phyloP scores from a whole-genome alignment of 805 yeast species.

The Spathaspora girioi region DNA sequence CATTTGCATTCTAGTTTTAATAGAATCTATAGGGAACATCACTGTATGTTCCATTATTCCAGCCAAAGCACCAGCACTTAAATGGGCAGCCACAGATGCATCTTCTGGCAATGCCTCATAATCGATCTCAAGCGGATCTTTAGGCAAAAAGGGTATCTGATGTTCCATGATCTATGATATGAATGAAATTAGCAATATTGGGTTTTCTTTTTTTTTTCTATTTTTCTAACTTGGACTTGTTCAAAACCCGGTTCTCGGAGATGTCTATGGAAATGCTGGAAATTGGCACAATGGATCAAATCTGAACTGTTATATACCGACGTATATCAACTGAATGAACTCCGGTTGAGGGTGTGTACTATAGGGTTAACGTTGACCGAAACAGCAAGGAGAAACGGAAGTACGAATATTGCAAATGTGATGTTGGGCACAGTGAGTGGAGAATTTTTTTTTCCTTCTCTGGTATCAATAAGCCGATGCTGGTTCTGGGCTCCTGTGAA shows the following conservation, averaged over 20 bases:
- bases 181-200: not conserved
- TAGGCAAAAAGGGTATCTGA: conserved; percentile 17
- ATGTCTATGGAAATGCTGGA: not conserved
- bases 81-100: conserved; percentile 78
- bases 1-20: conserved; percentile 92
- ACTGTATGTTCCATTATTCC: conserved; percentile 98
- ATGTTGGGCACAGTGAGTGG: not conserved
- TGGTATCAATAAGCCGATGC: not conserved
- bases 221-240: not conserved
- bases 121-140: conserved; percentile 58
- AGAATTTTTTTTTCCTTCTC: not conserved
- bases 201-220: too few relatives aligned
- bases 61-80: conserved; percentile 96
- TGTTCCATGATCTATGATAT: conserved; percentile 17
- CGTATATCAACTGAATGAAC: not conserved
- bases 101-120: conserved; percentile 89
- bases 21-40: conserved; percentile 95
- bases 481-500: not conserved
- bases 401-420: too few relatives aligned
- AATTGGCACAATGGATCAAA: not conserved
- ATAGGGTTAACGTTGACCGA: too few relatives aligned
- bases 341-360: not conserved
- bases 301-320: not conserved
- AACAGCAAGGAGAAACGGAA: too few relatives aligned
- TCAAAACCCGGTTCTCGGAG: not conserved